Base-by-base conservation (phyloP, 441 rosid genomes). In the Erodium moschatum region DNA sequence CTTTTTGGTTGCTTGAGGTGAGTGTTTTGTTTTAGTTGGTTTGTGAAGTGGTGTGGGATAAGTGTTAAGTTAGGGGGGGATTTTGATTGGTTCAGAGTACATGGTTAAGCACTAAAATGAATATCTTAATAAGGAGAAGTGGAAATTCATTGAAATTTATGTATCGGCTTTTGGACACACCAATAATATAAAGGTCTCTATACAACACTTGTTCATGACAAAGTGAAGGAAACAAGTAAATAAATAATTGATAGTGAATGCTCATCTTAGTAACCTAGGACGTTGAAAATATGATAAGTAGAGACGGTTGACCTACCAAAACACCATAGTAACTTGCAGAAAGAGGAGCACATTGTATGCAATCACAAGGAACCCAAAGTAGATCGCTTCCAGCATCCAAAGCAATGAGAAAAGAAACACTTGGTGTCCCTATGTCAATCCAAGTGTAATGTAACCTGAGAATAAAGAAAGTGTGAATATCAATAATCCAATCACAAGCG, bases 291-390 rank as follows among this genome's bases (percentile, higher is more conserved):
- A 73, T 21, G 46, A 46, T 19, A 58, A 65, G 66, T 2, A 33
- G 67, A 42, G 52, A 48, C 65, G 58, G 68, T 38, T 27, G 71
- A 69, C 83, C 52, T 84, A 92, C 97, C 95, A 88, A 79, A 78
- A 78, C 82, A 69, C 31, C 74, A 65, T 92, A 87, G 81, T 81
- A 73, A 77, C 81, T 76, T 68, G 96, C 83, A 29, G 90, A 85
- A 40, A 89, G 73, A 29, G 95, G 89, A 60, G 95, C 95, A 42
- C 97, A 92, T 72, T 86, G 91, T 44, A 85, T 70, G 67, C 97
- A 92, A 67, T 89, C 85, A 69, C 96, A 92, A 20, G 97, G 96
- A 75, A 92, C 78, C 96, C 97, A 92, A 64, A 89, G 86, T 5
- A 89, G 84, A 77, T 91, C 91, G 70, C 97, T 88, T 31, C 95